Evolutionary conservation across 2,329 filamentous ascomycete species (phyloP).

Genomic region (Lachnellula occidentalis): DNA sequence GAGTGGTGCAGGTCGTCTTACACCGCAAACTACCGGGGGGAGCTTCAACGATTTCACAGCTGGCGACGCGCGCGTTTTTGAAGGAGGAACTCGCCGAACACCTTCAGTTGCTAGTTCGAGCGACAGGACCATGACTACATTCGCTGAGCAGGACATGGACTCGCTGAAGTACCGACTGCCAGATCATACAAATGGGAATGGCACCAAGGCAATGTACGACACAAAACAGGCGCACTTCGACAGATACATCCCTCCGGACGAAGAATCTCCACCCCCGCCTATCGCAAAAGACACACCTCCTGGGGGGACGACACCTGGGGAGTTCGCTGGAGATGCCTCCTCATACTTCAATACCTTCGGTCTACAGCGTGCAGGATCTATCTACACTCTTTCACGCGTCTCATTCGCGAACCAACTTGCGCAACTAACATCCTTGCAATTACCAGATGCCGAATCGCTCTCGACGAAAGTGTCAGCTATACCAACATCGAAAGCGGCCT

Average conservation of each 20-base stretch:
- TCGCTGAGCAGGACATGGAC: slow-evolving; percentile 53
- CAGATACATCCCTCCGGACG: slow-evolving; percentile 36
- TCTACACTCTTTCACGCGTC: slow-evolving; percentile 86
- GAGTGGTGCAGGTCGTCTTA: slow-evolving; percentile 53
- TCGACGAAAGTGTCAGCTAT: slow-evolving; percentile 81
- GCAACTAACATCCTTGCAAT: slow-evolving; percentile 82
- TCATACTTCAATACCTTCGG: slow-evolving; percentile 62
- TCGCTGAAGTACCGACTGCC: slow-evolving; percentile 70
- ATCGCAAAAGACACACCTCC: slow-evolving; percentile 48
- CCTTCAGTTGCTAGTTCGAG: slow-evolving; percentile 22
- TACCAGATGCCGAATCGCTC: slow-evolving; percentile 79
- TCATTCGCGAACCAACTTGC: slow-evolving; percentile 92
- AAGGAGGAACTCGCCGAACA: slow-evolving; percentile 22
- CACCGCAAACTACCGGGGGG: slow-evolving; percentile 27
- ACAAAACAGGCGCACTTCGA: slow-evolving; percentile 54
- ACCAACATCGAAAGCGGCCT: slow-evolving; percentile 76
- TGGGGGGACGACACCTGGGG: slow-evolving; percentile 33
- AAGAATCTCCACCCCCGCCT: slow-evolving; percentile 38
- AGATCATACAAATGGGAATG: slow-evolving; percentile 63
- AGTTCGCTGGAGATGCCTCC: slow-evolving; percentile 25
- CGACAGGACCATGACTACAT: slow-evolving; percentile 25
- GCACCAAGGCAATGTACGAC: slow-evolving; percentile 56
- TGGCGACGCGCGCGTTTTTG: slow-evolving; percentile 21
- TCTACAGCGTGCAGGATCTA: slow-evolving; percentile 69
- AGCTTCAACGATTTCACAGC: slow-evolving; percentile 21